phyloP scores from a whole-genome alignment of 2,329 filamentous ascomycete species.

The Diaporthe velutina region DNA sequence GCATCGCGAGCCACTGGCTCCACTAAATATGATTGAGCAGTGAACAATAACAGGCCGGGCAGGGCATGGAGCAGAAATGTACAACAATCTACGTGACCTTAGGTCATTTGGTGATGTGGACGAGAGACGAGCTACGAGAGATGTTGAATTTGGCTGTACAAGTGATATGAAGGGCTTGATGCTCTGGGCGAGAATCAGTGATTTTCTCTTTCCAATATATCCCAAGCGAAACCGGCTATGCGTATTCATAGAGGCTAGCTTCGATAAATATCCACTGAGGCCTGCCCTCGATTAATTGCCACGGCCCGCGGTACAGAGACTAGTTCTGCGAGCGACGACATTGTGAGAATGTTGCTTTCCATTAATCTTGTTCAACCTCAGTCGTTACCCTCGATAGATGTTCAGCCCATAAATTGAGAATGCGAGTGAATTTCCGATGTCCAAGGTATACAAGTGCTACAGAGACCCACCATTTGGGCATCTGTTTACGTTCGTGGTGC shows the following conservation, averaged over 20 bases:
- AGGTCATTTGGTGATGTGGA: neutral
- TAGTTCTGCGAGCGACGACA: neutral
- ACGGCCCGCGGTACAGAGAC: no score
- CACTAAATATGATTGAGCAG: slow-evolving; percentile 55
- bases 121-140: neutral
- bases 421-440: neutral
- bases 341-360: neutral
- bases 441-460: neutral
- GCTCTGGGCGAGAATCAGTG: neutral
- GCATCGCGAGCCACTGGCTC: slow-evolving; percentile 49
- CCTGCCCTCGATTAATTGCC: neutral
- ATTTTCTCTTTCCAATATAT: neutral
- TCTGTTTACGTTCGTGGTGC: neutral
- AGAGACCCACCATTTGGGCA: neutral
- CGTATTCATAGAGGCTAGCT: neutral
- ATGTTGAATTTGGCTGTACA: neutral
- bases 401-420: neutral
- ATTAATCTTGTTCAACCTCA: neutral
- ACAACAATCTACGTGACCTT: neutral
- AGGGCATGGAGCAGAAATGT: neutral
- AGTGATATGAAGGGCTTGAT: neutral
- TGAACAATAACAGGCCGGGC: neutral
- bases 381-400: neutral
- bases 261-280: neutral
- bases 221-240: neutral